These are phyloP conservation scores for Neopestalotiopsis clavispora DNA, from an alignment of 2,329 filamentous ascomycete genomes.

Conservation along the genomic window DNA sequence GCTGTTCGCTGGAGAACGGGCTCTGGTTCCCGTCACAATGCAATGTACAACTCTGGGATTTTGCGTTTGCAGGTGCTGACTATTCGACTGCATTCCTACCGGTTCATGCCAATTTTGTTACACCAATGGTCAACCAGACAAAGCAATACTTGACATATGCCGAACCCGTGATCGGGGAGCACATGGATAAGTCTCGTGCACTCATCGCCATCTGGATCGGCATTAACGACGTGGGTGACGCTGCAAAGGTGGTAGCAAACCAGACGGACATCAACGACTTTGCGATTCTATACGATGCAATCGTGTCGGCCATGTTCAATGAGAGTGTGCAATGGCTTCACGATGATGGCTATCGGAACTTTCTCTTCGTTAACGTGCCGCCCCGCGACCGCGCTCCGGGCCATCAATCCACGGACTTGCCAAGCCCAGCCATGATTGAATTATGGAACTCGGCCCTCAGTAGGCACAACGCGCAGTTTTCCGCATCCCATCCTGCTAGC, in stretches of 20 bases:
- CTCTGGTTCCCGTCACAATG: slow-evolving; percentile 48
- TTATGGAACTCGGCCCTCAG: too few relatives aligned
- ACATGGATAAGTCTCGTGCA: slow-evolving; percentile 39
- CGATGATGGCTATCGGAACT: too few relatives aligned
- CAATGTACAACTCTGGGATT: slow-evolving; percentile 56
- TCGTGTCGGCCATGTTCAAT: neutral
- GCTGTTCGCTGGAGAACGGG: slow-evolving; percentile 16
- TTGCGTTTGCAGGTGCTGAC: slow-evolving; percentile 59
- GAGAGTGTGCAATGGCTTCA: too few relatives aligned
- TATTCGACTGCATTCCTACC: slow-evolving; percentile 49
- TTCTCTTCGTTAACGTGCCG: too few relatives aligned
- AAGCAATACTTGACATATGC: slow-evolving; percentile 51
- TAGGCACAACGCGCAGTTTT: too few relatives aligned
- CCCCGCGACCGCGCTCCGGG: too few relatives aligned
- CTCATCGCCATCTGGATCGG: slow-evolving; percentile 38
- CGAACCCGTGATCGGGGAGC: slow-evolving; percentile 40
- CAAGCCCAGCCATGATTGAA: too few relatives aligned
- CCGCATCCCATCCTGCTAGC: too few relatives aligned
- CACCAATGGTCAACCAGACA: slow-evolving; percentile 55
- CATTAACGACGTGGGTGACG: neutral
- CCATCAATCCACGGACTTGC: too few relatives aligned
- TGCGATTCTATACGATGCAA: neutral
- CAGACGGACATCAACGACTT: neutral
- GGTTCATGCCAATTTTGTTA: slow-evolving; percentile 55
- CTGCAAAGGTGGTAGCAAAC: neutral